Conservation (phyloP, 371 early-diverging fungal species). For the Lichtheimia corymbifera region DNA sequence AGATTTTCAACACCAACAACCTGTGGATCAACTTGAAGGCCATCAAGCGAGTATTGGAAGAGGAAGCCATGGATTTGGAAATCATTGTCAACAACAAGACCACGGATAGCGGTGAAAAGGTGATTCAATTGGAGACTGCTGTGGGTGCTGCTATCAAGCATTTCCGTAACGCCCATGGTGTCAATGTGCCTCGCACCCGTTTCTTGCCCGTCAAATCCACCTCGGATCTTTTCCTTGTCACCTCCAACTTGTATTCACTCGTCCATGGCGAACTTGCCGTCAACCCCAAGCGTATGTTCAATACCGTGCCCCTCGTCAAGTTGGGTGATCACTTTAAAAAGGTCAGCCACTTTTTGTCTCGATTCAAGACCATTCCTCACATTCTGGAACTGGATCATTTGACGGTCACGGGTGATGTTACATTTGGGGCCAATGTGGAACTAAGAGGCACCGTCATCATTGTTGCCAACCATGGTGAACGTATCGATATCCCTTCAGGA, state of each 20-base stretch:
- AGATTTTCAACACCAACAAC: constrained; percentile 99
- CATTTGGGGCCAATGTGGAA: constrained; percentile 93
- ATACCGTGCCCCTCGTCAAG: constrained; percentile 94
- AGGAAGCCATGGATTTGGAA: constrained; percentile 87
- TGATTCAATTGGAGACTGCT: constrained; percentile 99
- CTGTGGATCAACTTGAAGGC: constrained; percentile 97
- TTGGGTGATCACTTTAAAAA: constrained; percentile 99
- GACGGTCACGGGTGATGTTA: constrained; percentile 98
- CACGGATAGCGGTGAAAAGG: constrained; percentile 85
- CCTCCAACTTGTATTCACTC: constrained; percentile 93
- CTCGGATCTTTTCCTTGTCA: constrained; percentile 97
- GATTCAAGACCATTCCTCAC: constrained; percentile 94
- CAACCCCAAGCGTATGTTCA: constrained; percentile 92
- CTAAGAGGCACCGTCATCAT: constrained; percentile 99
- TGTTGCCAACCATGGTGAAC: constrained; percentile 94
- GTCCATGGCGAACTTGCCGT: constrained; percentile 91
- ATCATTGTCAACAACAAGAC: constrained; percentile 98
- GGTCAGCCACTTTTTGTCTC: constrained; percentile 68
- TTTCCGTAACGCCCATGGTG: constrained; percentile 95
- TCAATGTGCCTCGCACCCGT: constrained; percentile 97
- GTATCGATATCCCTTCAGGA: constrained; percentile 98
- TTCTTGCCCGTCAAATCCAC: constrained; percentile 99
- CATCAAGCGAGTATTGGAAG: constrained; percentile 91
- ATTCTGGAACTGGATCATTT: constrained; percentile 98
- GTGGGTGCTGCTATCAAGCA: constrained; percentile 99